A percentile compares a stretch with the other conserved stretches of the same genome.
Conservation (phyloP, 1,284 basidiomycete species). For the Pseudozyma tsukubaensis region DNA sequence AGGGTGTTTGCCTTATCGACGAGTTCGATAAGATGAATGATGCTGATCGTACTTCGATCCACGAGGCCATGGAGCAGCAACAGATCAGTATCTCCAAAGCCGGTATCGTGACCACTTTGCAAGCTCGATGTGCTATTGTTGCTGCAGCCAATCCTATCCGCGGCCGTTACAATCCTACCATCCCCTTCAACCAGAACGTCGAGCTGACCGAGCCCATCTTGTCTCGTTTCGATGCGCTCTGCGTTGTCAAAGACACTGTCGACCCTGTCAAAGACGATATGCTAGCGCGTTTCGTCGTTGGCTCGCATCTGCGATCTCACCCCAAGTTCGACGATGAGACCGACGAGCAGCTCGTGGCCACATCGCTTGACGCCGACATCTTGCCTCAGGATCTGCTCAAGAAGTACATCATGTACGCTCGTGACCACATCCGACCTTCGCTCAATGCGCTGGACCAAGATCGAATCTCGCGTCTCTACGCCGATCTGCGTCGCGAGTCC, state of each 20-base stretch:
- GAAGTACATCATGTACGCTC: slow-evolving; percentile 99
- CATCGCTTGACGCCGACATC: slow-evolving; percentile 86
- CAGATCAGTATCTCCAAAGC: slow-evolving; percentile 99
- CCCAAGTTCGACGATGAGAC: slow-evolving; percentile 86
- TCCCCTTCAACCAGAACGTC: slow-evolving; percentile 93
- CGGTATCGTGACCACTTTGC: slow-evolving; percentile 94
- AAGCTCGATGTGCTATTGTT: slow-evolving; percentile 95
- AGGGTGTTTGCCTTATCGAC: slow-evolving; percentile 98
- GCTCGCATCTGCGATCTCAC: slow-evolving; percentile 92
- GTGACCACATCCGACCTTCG: slow-evolving; percentile 90
- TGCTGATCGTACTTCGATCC: slow-evolving; percentile 86
- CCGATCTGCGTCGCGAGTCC: slow-evolving; percentile 95
- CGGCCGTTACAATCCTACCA: slow-evolving; percentile 70
- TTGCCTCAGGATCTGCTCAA: slow-evolving; percentile 96
- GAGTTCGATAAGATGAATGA: slow-evolving; percentile 99
- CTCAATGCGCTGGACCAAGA: slow-evolving; percentile 95
- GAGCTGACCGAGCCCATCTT: slow-evolving; percentile 98
- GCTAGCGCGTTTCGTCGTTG: slow-evolving; percentile 95
- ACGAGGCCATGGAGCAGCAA: slow-evolving; percentile 99
- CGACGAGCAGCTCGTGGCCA: slow-evolving; percentile 88
- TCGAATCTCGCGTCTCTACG: slow-evolving; percentile 91
- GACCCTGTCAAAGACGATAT: slow-evolving; percentile 97
- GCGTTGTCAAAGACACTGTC: slow-evolving; percentile 96
- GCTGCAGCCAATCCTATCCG: slow-evolving; percentile 98
- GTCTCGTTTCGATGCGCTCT: slow-evolving; percentile 98